Conservation (phyloP, 1,284 basidiomycete species). For the Microbotryum scabiosae region DNA sequence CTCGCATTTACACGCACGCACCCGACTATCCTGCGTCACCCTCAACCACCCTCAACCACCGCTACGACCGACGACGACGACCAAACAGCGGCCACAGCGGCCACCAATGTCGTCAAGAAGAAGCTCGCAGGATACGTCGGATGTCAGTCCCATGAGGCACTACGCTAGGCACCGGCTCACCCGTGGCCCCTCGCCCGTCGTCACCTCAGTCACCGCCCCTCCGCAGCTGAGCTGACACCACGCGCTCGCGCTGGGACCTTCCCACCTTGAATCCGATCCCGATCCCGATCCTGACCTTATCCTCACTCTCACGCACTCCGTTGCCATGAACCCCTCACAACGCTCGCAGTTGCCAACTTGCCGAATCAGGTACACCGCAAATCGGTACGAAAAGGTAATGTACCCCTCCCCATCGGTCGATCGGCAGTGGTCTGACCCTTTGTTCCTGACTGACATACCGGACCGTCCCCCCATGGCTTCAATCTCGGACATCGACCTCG, state of each 20-base stretch:
- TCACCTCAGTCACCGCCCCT: background rate
- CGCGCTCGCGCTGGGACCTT: too few species aligned
- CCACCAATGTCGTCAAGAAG: constrained; percentile 62
- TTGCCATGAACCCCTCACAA: constrained; percentile 37
- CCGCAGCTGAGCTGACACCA: too few species aligned
- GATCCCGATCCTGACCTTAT: background rate
- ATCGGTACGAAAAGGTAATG: constrained; percentile 57
- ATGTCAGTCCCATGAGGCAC: constrained; percentile 25
- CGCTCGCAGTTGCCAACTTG: constrained; percentile 61
- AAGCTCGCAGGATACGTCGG: constrained; percentile 75
- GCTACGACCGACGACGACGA: background rate
- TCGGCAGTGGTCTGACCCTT: too few species aligned
- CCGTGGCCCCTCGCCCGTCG: background rate
- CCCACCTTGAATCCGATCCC: background rate
- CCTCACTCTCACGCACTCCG: background rate
- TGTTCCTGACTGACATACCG: background rate
- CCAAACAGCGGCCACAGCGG: constrained; percentile 2
- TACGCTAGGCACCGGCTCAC: too few species aligned
- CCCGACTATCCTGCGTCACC: background rate
- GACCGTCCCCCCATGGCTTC: background rate
- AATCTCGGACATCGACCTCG: too few species aligned
- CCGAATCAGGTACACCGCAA: constrained; percentile 97
- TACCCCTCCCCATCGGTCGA: too few species aligned
- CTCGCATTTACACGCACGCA: background rate
- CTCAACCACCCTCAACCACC: background rate